Base-by-base conservation (phyloP, 495 filamentous ascomycete species). In the Annulohypoxylon bovei region DNA sequence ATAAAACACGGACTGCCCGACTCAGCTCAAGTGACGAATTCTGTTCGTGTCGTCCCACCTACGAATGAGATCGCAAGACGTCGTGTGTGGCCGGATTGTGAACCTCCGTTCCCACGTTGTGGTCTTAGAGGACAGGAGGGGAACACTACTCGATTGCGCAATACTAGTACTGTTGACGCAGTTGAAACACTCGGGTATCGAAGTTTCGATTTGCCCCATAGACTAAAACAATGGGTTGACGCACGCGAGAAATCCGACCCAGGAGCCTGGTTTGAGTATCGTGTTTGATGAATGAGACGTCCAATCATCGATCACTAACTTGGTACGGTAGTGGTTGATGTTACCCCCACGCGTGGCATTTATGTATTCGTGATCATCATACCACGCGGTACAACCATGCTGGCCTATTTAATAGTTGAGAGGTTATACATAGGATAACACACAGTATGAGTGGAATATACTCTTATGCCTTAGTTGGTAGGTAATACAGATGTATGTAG, bases 201-300 rank as follows among this genome's bases (percentile, higher is more conserved):
- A 55, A 57, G 37, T 44, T 5, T 52, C 22, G 16, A 37, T 42
- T 22, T 33, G 47, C 18, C 18, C 54, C 20, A 47, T 62, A 52
- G 28, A 18, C 27, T 39, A 42, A 57, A 47, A 42, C 23, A 49
- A 40, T 37, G 3, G 28, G 32, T 22, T 55, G 23, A 47, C 46
- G 54, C 67, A 61, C 44, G 61, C 67, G 55, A 55, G 32, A 62
- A 56, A 62, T 65, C 32, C 14, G 63, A 71, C 62, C 68, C 68
- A 58, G 52, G 40, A n/a, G 68, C 20, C 50, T 30, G 68, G 68
- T 62, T 66, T 44, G 20, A 62, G 32, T 65, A 47, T 25, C 47
- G 64, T 47, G 44, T 47, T 25, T 25, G 44, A 47, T 27, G 46
- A 20, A 6, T 32, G n/a, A 20, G 50, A 16, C 20, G 23, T 9